phyloP scores from a whole-genome alignment of 108 stramenopile species.

The Nitzschia sp. region DNA sequence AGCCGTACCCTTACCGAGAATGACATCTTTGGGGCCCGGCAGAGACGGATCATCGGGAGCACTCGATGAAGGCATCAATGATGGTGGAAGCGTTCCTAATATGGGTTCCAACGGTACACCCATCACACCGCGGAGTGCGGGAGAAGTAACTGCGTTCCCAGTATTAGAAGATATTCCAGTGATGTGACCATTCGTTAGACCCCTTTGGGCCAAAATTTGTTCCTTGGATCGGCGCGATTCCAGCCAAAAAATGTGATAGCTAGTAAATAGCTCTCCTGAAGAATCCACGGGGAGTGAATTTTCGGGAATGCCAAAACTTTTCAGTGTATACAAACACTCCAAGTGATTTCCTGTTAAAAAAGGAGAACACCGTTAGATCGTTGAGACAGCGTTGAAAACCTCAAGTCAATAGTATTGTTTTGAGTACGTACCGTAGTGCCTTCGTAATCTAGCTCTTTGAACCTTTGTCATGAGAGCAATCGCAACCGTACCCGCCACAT shows the following conservation, averaged over 20 bases:
- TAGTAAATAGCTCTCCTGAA: conserved; percentile 10
- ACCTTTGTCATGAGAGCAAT: not conserved
- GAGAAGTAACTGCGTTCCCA: not conserved
- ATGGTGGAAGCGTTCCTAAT: too few species aligned
- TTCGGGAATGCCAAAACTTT: conserved; percentile 27
- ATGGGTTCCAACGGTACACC: not conserved
- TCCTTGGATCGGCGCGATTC: not conserved
- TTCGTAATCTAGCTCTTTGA: conserved; percentile 5
- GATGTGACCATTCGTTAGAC: not conserved
- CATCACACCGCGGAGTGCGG: too few species aligned
- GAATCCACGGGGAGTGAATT: conserved; percentile 11
- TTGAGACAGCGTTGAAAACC: too few species aligned
- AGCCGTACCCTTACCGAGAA: conserved; percentile 10
- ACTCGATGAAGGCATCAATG: not conserved
- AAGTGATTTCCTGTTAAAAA: conserved; percentile 10
- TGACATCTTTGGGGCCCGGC: not conserved
- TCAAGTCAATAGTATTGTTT: not conserved
- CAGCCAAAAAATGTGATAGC: conserved; percentile 19
- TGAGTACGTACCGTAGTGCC: not conserved
- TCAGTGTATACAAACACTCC: conserved; percentile 21
- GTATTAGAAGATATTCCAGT: not conserved
- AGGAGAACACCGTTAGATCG: not conserved
- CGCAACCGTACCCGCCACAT: not conserved
- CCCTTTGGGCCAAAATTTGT: not conserved
- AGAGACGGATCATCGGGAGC: not conserved